These are phyloP conservation scores for Boletales sp. DNA, from an alignment of 768 basidiomycete species.

Conservation along the genomic window DNA sequence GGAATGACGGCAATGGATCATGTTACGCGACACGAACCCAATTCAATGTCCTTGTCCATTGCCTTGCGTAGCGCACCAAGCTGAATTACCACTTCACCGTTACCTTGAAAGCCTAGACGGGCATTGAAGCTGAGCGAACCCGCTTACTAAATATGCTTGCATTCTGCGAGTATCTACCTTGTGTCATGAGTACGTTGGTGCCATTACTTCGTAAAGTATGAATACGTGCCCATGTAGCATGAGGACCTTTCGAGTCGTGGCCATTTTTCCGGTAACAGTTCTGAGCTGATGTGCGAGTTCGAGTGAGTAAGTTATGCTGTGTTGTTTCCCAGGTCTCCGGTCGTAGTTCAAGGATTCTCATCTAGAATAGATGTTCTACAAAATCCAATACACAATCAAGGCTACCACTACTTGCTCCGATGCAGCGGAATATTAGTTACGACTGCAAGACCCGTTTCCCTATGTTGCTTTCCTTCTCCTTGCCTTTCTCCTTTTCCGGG, in stretches of 20 bases:
- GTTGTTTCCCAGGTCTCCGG: no score
- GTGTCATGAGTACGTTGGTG: constrained; percentile 1
- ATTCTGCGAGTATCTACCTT: constrained; percentile 66
- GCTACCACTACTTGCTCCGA: no score
- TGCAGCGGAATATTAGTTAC: background rate
- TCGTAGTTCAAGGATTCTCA: no score
- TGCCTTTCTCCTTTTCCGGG: constrained; percentile 37
- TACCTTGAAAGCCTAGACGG: background rate
- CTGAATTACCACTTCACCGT: constrained; percentile 31
- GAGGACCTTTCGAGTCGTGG: constrained; percentile 34
- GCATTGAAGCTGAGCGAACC: constrained; percentile 36
- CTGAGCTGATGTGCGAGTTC: no score
- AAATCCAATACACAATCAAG: background rate
- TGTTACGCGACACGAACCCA: constrained; percentile 41
- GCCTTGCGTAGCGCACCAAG: constrained; percentile 72
- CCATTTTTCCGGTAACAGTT: constrained; percentile 3
- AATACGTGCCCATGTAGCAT: constrained; percentile 44
- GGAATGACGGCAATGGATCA: background rate
- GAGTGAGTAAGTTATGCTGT: no score
- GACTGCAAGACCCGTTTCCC: constrained; percentile 26
- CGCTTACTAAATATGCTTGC: constrained; percentile 67
- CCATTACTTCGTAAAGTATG: background rate
- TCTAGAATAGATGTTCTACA: background rate
- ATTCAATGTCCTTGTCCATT: constrained; percentile 59
- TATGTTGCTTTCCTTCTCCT: constrained; percentile 28